Percentiles rank a stretch among this genome's conserved stretches.
Conservation (phyloP, 306 rosid genomes). For the Rosa lucieae region DNA sequence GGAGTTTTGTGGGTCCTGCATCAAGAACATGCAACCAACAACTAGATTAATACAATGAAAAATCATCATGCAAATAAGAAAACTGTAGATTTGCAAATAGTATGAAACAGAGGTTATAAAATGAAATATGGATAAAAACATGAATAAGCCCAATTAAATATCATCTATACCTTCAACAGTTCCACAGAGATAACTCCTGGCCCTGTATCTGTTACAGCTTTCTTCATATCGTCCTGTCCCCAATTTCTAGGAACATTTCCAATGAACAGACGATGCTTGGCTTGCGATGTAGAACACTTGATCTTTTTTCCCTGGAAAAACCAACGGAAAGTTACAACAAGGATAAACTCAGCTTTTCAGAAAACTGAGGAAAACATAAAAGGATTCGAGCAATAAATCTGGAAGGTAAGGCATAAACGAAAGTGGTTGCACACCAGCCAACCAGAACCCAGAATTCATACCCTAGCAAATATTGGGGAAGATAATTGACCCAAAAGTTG, state of each 20-base stretch:
- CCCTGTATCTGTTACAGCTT: conserved; percentile 46
- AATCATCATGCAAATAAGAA: neutral
- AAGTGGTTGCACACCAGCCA: conserved; percentile 1
- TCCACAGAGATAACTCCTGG: conserved; percentile 68
- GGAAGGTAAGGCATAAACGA: neutral
- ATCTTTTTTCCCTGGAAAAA: conserved; percentile 51
- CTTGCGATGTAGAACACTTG: conserved; percentile 63
- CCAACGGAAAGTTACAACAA: conserved; percentile 4
- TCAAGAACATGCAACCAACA: conserved; percentile 19
- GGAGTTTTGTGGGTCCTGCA: conserved; percentile 55
- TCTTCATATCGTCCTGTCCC: conserved; percentile 58
- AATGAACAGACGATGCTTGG: conserved; percentile 62
- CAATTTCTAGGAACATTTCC: conserved; percentile 72
- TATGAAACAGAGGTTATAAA: neutral
- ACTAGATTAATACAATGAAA: conserved; percentile 18
- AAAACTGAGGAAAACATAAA: neutral
- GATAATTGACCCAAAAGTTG: conserved; percentile 13
- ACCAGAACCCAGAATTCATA: conserved; percentile 9
- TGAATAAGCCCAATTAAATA: neutral
- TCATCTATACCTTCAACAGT: conserved; percentile 50
- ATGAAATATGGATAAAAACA: neutral
- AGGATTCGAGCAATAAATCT: neutral
- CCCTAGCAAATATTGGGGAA: conserved; percentile 14
- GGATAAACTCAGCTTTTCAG: conserved; percentile 2
- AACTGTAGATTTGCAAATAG: neutral